Evolutionary conservation across 768 basidiomycete species (phyloP), one percentile per base, ranked within the genome.

Genomic region (Glaciozyma martinii): DNA sequence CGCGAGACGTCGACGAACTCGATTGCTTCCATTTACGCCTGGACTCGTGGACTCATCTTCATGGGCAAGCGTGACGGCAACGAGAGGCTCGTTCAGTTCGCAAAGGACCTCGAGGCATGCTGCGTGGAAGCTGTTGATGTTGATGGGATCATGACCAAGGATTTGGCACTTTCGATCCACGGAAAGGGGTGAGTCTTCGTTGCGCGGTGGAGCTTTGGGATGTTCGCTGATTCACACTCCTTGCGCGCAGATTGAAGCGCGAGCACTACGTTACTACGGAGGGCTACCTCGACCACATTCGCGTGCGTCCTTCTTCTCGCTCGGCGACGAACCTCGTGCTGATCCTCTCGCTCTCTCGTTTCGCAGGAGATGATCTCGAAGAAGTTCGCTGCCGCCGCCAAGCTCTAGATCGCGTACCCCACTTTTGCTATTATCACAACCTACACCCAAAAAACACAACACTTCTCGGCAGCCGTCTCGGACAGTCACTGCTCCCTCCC

Each of bases 1-100:
- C 86, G 87, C 65, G 95, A 98, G 80, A 98, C 94, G 16, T 92
- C 89, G 63, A 99, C 94, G 55, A 99, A 99, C 83, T 93, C 94
- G 47, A 92, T 98, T 71, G 94, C 94, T 53, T 91, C 89, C 62
- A 97, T 99, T 80, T 98, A 93, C 73, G 94, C 94, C 12, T 99
- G 94, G 94, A 98, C 94, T 21, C 86, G 95, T 54, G 94, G 94
- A 0, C 82, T 99, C 49, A 79, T 90, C 60, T 90, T 91, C 79
- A 86, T 92, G 71, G 93, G 92, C 68, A 91, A 90, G 80, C 81
- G 97, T 40, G 94, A 99, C 75, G 80, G 79, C 47, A 98, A 94
- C 75, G 83, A 83, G 27, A 80, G 80, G 42, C 83, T 99, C 33
- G 80, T 78, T 59, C 77, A 78, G 54, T 99, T 94, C 78, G 90